phyloP scores from a whole-genome alignment of 768 basidiomycete species.

The Pleurotus citrinopileatus region DNA sequence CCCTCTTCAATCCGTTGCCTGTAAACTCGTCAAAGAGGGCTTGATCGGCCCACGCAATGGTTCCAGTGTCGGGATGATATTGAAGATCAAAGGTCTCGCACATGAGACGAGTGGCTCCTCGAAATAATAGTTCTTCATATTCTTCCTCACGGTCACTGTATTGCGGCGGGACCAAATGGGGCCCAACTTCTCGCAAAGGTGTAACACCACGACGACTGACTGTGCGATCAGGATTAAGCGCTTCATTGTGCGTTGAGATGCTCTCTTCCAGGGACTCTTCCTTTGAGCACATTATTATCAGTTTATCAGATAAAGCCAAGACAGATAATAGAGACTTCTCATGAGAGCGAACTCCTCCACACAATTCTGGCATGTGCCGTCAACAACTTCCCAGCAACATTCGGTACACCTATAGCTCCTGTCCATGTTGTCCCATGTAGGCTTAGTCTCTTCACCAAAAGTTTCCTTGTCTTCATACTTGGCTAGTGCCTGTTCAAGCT shows the following conservation, averaged over 20 bases:
- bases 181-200: slow-evolving; percentile 20
- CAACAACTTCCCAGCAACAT: slow-evolving; percentile 29
- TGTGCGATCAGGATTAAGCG: slow-evolving; percentile 22
- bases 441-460: too few relatives aligned
- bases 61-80: slow-evolving; percentile 25
- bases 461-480: too few relatives aligned
- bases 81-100: slow-evolving; percentile 33
- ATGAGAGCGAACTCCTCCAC: slow-evolving; percentile 14
- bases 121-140: slow-evolving; percentile 25
- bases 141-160: slow-evolving; percentile 17
- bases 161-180: slow-evolving; percentile 3
- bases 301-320: too few relatives aligned
- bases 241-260: slow-evolving; percentile 17
- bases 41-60: slow-evolving; percentile 32
- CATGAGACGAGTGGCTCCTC: slow-evolving; percentile 35
- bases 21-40: slow-evolving; percentile 29
- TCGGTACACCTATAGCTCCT: slow-evolving; percentile 21
- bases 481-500: too few relatives aligned
- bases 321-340: too few relatives aligned
- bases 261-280: slow-evolving; percentile 6
- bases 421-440: slow-evolving; percentile 18
- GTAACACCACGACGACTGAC: slow-evolving; percentile 25
- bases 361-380: slow-evolving; percentile 26
- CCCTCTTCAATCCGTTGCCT: slow-evolving; percentile 28
- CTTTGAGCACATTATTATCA: not conserved